phyloP scores from a whole-genome alignment of 352 stramenopile genomes.

The Pythium vanterpoolii region DNA sequence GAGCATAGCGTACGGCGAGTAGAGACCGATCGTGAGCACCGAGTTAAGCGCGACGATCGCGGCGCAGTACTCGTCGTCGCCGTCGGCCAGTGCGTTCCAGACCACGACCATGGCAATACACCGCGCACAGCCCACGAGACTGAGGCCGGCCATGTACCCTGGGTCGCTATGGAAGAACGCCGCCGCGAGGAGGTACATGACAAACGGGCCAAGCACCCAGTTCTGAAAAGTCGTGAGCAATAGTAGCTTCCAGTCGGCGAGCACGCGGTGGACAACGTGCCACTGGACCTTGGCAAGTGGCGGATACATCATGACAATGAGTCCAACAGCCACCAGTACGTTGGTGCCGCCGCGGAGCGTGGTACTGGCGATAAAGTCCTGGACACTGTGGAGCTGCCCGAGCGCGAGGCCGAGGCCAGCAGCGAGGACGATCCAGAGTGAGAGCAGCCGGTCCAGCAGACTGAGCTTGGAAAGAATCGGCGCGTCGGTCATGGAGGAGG shows the following conservation, averaged over 20 bases:
- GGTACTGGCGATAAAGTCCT: conserved; percentile 45
- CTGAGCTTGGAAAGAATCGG: conserved; percentile 31
- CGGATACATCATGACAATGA: conserved; percentile 67
- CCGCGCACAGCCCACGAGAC: conserved; percentile 60
- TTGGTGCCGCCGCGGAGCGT: conserved; percentile 49
- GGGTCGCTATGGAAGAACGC: conserved; percentile 45
- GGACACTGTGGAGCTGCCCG: conserved; percentile 37
- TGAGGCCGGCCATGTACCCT: conserved; percentile 62
- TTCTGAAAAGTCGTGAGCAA: conserved; percentile 55
- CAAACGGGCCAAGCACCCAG: conserved; percentile 48
- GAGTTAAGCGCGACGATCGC: conserved; percentile 74
- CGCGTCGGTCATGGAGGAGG: neutral
- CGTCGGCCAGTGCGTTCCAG: conserved; percentile 61
- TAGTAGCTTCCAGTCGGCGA: conserved; percentile 47
- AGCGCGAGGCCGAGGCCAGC: conserved; percentile 37
- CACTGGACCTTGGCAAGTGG: conserved; percentile 53
- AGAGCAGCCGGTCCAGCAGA: conserved; percentile 48
- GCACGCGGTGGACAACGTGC: conserved; percentile 39
- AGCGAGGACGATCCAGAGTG: conserved; percentile 58
- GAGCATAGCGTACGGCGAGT: conserved; percentile 57
- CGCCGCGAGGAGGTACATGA: conserved; percentile 54
- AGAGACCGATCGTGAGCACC: conserved; percentile 54
- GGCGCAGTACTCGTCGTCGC: conserved; percentile 63
- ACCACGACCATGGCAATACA: conserved; percentile 87
- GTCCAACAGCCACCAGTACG: conserved; percentile 42